A percentile compares a stretch with the other conserved stretches of the same genome.
These are phyloP conservation scores for Solanum dulcamara DNA, from an alignment of 257 asterid genomes.

Conservation along the genomic window DNA sequence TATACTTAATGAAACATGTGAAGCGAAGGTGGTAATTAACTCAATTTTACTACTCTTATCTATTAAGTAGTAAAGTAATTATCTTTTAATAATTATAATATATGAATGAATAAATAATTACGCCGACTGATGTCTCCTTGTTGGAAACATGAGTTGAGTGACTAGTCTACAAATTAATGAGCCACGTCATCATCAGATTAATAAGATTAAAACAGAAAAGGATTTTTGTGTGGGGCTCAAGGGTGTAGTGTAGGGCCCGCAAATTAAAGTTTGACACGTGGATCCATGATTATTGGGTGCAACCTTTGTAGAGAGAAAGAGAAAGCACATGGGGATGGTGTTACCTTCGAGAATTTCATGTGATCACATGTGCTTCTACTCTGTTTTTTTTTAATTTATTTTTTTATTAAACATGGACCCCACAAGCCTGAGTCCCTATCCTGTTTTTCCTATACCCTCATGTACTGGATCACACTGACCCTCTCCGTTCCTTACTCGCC, in stretches of 20 bases:
- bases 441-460: constrained; percentile 11
- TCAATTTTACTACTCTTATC: too few species aligned
- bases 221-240: constrained; percentile 29
- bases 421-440: constrained; percentile 22
- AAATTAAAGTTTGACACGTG: constrained; percentile 11
- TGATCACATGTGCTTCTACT: constrained; percentile 48
- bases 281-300: background rate
- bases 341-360: constrained; percentile 42
- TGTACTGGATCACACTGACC: background rate
- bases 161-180: background rate
- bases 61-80: too few species aligned
- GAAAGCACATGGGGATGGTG: constrained; percentile 40
- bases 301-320: background rate
- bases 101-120: too few species aligned
- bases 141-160: constrained; percentile 18
- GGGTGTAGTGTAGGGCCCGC: background rate
- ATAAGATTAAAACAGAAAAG: background rate
- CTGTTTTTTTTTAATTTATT: constrained; percentile 9
- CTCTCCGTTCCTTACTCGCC: background rate
- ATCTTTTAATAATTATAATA: too few species aligned
- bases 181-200: background rate
- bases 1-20: too few species aligned
- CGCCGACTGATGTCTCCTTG: constrained; percentile 41
- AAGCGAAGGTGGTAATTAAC: too few species aligned
- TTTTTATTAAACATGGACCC: too few species aligned